Conservation (phyloP, 2,329 filamentous ascomycete species). For the Zymoseptoria crescenta region DNA sequence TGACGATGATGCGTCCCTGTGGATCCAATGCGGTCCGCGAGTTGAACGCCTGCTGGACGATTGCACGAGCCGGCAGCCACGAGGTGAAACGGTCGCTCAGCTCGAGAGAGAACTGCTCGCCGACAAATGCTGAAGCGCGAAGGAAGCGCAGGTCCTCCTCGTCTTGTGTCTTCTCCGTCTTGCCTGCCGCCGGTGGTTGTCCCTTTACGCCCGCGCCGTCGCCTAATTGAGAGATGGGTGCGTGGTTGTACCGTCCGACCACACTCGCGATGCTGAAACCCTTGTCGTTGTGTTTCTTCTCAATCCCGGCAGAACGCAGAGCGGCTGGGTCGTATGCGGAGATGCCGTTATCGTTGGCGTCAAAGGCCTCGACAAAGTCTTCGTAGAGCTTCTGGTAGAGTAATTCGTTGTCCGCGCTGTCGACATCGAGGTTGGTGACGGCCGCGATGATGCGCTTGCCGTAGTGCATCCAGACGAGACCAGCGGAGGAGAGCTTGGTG, state of each 20-base stretch:
- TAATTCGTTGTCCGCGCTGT: slow-evolving; percentile 60
- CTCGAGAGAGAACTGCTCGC: slow-evolving; percentile 77
- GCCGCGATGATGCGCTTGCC: slow-evolving; percentile 73
- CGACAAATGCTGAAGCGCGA: slow-evolving; percentile 72
- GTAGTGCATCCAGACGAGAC: slow-evolving; percentile 93
- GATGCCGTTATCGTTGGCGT: slow-evolving; percentile 96
- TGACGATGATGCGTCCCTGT: slow-evolving; percentile 70
- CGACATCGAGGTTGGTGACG: slow-evolving; percentile 52
- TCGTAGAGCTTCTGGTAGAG: slow-evolving; percentile 86
- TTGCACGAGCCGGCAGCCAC: slow-evolving; percentile 80
- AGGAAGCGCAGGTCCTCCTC: slow-evolving; percentile 76
- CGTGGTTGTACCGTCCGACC: slow-evolving; percentile 77
- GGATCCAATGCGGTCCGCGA: slow-evolving; percentile 60
- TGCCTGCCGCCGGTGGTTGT: slow-evolving; percentile 13
- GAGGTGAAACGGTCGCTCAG: slow-evolving; percentile 65
- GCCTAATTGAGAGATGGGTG: slow-evolving; percentile 12
- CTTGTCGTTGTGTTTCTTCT: slow-evolving; percentile 76
- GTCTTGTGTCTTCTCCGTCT: slow-evolving; percentile 47
- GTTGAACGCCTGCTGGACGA: slow-evolving; percentile 69
- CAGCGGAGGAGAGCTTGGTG: slow-evolving; percentile 90
- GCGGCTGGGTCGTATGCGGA: slow-evolving; percentile 67
- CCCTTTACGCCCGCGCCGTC: slow-evolving; percentile 15
- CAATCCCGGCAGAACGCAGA: slow-evolving; percentile 60
- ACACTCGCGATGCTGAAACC: slow-evolving; percentile 79
- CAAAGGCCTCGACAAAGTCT: slow-evolving; percentile 89